A percentile compares a stretch with the other conserved stretches of the same genome.
These are phyloP conservation scores for Kluyveromyces lactis DNA, from an alignment of 805 yeast genomes.

Conservation along the genomic window DNA sequence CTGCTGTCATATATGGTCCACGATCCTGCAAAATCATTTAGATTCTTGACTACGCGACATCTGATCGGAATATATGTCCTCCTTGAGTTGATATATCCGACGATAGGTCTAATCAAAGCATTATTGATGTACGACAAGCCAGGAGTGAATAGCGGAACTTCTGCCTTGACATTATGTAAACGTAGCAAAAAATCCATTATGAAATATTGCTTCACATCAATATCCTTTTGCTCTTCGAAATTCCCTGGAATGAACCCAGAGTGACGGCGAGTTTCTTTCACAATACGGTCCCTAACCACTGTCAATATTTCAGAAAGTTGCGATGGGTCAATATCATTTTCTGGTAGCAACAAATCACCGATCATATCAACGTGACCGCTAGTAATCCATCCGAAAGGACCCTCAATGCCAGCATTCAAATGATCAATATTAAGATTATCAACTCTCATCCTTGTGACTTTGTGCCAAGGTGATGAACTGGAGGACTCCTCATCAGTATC, in stretches of 20 bases:
- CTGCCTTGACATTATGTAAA: constrained; percentile 79
- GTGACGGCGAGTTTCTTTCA: constrained; percentile 40
- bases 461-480: constrained; percentile 38
- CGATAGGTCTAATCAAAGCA: constrained; percentile 89
- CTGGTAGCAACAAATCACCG: constrained; percentile 83
- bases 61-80: constrained; percentile 84
- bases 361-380: constrained; percentile 87
- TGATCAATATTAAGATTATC: constrained; percentile 85
- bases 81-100: constrained; percentile 85
- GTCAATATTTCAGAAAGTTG: constrained; percentile 41
- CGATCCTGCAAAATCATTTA: constrained; percentile 84
- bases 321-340: constrained; percentile 42
- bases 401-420: constrained; percentile 79
- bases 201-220: constrained; percentile 42
- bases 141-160: constrained; percentile 78
- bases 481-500: constrained; percentile 12
- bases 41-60: constrained; percentile 70
- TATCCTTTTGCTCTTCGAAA: constrained; percentile 17
- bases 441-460: constrained; percentile 70
- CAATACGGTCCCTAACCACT: constrained; percentile 38
- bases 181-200: constrained; percentile 73
- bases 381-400: constrained; percentile 97
- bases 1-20: constrained; percentile 94
- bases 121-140: constrained; percentile 87
- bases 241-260: constrained; percentile 21